phyloP scores from a whole-genome alignment of 73 alveolate species.

The Loxodes magnus region DNA sequence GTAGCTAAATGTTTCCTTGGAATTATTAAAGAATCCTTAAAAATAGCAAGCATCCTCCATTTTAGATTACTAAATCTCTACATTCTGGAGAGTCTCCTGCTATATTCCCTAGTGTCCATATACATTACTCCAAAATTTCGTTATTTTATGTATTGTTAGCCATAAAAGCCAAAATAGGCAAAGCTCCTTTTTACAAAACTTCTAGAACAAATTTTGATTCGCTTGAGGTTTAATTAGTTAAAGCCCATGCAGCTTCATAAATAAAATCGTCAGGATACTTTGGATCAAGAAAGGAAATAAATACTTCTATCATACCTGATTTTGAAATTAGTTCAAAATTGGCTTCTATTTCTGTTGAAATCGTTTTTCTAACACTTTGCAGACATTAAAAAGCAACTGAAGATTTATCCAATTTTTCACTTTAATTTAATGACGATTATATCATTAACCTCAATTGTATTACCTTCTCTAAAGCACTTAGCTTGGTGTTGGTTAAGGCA shows the following conservation, averaged over 20 bases:
- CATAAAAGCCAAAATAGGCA: not conserved
- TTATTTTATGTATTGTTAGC: not conserved
- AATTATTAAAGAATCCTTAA: not conserved
- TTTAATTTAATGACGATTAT: too few species aligned
- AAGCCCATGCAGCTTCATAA: slow-evolving; percentile 11
- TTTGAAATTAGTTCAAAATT: too few species aligned
- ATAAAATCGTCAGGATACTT: too few species aligned
- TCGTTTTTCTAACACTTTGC: too few species aligned
- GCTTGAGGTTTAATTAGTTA: slow-evolving; percentile 2
- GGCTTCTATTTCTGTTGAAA: too few species aligned
- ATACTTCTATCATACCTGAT: too few species aligned
- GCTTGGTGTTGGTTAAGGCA: too few species aligned
- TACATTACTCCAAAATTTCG: not conserved
- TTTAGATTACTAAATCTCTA: not conserved
- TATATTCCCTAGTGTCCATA: not conserved
- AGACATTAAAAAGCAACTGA: too few species aligned
- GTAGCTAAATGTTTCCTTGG: not conserved
- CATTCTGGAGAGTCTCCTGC: not conserved
- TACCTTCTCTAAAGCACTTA: too few species aligned
- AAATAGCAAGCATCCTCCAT: not conserved
- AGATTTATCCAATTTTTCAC: too few species aligned
- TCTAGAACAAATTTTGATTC: not conserved
- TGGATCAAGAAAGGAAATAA: too few species aligned
- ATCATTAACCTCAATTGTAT: too few species aligned
- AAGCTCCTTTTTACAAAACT: not conserved